Base-by-base conservation (phyloP, 129 eudicot genomes). In the Apium graveolens region DNA sequence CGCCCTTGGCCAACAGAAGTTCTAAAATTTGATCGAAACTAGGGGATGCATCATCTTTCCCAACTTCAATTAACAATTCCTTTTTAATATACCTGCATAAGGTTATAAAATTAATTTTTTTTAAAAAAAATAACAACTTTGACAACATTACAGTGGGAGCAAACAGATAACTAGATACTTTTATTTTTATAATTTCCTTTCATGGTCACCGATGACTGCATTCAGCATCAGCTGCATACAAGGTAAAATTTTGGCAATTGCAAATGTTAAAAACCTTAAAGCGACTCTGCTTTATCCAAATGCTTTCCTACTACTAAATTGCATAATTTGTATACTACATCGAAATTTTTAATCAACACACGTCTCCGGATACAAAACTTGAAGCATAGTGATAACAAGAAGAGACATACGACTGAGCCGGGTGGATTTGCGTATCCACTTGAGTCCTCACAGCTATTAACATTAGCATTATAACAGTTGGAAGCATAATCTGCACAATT, bases 391-490 rank as follows among this genome's bases (percentile, higher is more conserved):
- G 44, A 69, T 55, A 78, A 72, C 12, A 11, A 3, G 46, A 60
- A 79, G 78, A 60, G 38, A 76, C 95, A 75, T 92, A 95, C 99
- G 95, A 80, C 79, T 95, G 90, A 24, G 96, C 94, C 49, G 94
- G 94, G 75, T 95, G 99, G 60, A 90, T 80, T 69, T 76, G 89
- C 38, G 96, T 90, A 75, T 95, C 97, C 84, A 87, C 96, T 90
- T 81, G 96, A 49, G 92, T 88, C 81, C 99, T 84, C 84, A 95
- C 87, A 31, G 96, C 99, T 66, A 95, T 92, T 76, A 95, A 84
- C 96, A 95, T 86, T 86, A 95, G 83, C 99, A 95, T 90, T 75
- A 95, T 96, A 80, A 90, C 85, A 37, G 94, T 81, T 0, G 99
- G 99, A 86, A 95, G 97, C 74, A 95, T 81, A 82, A 95, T 86